Evolutionary conservation across 176 grass and related monocot genomes (phyloP).

Genomic region (Triticum monococcum): DNA sequence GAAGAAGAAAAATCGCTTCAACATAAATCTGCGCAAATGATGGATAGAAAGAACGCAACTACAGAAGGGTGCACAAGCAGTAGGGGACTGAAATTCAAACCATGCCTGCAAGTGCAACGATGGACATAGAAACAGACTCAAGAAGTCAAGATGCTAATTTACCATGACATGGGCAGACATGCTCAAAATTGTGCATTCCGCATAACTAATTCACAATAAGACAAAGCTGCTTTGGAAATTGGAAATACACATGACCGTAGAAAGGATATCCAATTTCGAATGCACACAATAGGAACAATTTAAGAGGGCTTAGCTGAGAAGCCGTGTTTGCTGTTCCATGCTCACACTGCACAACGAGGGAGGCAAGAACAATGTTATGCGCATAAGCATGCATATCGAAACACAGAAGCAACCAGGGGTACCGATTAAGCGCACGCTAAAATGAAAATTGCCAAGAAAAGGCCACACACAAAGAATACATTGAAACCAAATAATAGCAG

Average conservation of each 20-base stretch:
- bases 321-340: neutral
- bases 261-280: neutral
- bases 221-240: neutral
- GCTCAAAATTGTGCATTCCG: neutral
- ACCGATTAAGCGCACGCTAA: neutral
- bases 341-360: neutral
- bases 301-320: neutral
- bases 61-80: neutral
- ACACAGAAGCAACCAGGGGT: neutral
- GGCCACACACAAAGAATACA: neutral
- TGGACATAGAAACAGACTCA: neutral
- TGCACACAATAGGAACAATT: neutral
- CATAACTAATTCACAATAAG: neutral
- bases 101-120: neutral
- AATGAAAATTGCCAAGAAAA: neutral
- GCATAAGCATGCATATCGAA: neutral
- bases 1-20: neutral
- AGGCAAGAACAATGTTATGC: neutral
- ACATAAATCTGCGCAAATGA: neutral
- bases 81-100: neutral
- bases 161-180: neutral
- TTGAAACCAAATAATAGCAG: neutral
- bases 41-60: neutral
- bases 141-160: neutral
- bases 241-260: neutral